Evolutionary conservation across 306 rosid genomes (phyloP).

Genomic region (Clitoria ternatea): DNA sequence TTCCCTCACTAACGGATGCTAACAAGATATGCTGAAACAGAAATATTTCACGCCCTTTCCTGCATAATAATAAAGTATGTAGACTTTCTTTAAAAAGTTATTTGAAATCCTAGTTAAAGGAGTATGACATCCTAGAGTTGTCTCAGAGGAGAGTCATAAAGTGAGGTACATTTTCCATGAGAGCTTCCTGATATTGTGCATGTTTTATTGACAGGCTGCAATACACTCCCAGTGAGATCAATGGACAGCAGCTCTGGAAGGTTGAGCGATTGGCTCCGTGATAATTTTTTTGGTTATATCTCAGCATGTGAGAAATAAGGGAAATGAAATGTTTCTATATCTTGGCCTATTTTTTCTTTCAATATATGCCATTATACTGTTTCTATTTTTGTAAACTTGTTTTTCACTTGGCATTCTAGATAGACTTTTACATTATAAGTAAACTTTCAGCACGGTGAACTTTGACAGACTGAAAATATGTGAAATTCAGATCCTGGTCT

Average conservation of each 20-base stretch:
- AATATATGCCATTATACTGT: background rate
- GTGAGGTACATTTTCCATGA: background rate
- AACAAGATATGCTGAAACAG: background rate
- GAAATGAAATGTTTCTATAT: background rate
- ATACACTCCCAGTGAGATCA: slow-evolving; percentile 61
- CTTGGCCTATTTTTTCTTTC: background rate
- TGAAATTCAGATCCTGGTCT: background rate
- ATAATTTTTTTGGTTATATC: slow-evolving; percentile 24
- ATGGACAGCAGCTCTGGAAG: slow-evolving; percentile 71
- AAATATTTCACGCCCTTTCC: background rate
- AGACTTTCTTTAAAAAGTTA: background rate
- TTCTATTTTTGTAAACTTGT: background rate
- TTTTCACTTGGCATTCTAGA: background rate
- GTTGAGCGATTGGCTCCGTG: slow-evolving; percentile 91
- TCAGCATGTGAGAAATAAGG: slow-evolving; percentile 23
- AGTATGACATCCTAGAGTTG: background rate
- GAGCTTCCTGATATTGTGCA: slow-evolving; percentile 20
- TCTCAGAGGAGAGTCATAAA: background rate
- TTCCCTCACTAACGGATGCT: background rate
- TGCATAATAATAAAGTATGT: background rate
- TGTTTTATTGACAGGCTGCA: slow-evolving; percentile 62
- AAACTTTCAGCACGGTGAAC: background rate
- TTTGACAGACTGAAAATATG: background rate
- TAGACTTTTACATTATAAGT: background rate
- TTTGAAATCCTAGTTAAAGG: slow-evolving; percentile 6